Conservation (phyloP, 139 green algal species). For the Coelastrella sp. region DNA sequence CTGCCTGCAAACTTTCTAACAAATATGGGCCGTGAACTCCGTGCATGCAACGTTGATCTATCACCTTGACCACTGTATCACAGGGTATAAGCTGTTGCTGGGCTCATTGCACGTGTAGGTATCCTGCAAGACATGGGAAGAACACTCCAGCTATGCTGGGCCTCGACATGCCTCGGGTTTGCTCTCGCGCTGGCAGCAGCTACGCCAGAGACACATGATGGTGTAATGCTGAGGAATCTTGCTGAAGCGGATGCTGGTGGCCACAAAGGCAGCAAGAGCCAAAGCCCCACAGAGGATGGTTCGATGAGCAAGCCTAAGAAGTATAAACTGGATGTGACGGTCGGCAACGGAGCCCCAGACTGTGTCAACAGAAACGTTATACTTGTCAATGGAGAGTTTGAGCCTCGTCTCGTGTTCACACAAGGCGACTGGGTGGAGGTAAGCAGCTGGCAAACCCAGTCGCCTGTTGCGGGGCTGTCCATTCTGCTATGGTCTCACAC, state of each 20-base stretch:
- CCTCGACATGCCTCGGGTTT: not conserved
- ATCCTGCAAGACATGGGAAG: too few species aligned
- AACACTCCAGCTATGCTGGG: too few species aligned
- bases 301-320: not conserved
- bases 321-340: constrained; percentile 12
- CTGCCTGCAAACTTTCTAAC: too few species aligned
- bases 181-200: not conserved
- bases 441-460: not conserved
- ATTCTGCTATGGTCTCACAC: not conserved
- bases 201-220: not conserved
- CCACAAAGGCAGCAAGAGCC: not conserved
- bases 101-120: too few species aligned
- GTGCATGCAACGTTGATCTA: too few species aligned
- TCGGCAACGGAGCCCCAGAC: constrained; percentile 18
- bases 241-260: not conserved
- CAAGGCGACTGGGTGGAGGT: constrained; percentile 40
- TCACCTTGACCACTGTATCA: too few species aligned
- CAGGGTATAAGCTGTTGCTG: too few species aligned
- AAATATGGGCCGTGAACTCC: too few species aligned
- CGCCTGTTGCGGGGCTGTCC: too few species aligned
- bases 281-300: not conserved
- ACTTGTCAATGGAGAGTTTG: constrained; percentile 33
- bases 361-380: constrained; percentile 17
- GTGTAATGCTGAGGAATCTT: not conserved
- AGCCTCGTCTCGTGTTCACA: constrained; percentile 8